A percentile compares a stretch with the other conserved stretches of the same genome.
Conservation (phyloP, 1,139 yeast species). For the Saccharomycopsis hybrid region DNA sequence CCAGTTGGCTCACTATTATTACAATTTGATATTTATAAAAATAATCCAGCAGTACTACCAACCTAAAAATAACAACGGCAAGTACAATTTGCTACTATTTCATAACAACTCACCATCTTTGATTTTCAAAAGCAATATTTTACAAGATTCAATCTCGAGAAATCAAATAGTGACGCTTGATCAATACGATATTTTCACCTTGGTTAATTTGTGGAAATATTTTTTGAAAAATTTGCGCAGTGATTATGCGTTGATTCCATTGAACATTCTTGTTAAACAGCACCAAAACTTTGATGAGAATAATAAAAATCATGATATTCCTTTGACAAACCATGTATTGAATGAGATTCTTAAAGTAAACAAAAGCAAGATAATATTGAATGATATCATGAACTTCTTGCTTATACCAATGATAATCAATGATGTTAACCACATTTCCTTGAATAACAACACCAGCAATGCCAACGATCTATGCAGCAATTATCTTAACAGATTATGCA, state of each 20-base stretch:
- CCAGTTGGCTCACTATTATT: slow-evolving; percentile 18
- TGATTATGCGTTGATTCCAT: slow-evolving; percentile 11
- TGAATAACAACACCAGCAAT: background rate
- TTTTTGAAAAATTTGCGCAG: slow-evolving; percentile 13
- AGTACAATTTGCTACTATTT: slow-evolving; percentile 12
- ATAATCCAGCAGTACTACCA: slow-evolving; percentile 13
- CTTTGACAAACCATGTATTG: background rate
- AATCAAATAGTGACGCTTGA: slow-evolving; percentile 17
- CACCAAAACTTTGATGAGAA: background rate
- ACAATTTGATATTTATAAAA: slow-evolving; percentile 18
- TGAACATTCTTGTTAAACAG: background rate
- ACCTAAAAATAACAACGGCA: background rate
- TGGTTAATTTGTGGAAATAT: slow-evolving; percentile 19
- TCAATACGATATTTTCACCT: slow-evolving; percentile 15
- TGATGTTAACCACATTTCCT: slow-evolving; percentile 9
- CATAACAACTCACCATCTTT: slow-evolving; percentile 12
- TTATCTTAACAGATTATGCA: slow-evolving; percentile 11
- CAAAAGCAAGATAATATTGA: slow-evolving; percentile 5
- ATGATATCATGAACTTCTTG: slow-evolving; percentile 19
- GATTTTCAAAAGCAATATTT: slow-evolving; percentile 11
- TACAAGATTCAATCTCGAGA: slow-evolving; percentile 17
- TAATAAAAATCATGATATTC: too few species aligned
- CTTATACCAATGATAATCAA: slow-evolving; percentile 15
- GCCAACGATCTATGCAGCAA: background rate
- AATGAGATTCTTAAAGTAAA: slow-evolving; percentile 6